Evolutionary conservation across 805 yeast species (phyloP).

Genomic region (Yamadazyma sp.): DNA sequence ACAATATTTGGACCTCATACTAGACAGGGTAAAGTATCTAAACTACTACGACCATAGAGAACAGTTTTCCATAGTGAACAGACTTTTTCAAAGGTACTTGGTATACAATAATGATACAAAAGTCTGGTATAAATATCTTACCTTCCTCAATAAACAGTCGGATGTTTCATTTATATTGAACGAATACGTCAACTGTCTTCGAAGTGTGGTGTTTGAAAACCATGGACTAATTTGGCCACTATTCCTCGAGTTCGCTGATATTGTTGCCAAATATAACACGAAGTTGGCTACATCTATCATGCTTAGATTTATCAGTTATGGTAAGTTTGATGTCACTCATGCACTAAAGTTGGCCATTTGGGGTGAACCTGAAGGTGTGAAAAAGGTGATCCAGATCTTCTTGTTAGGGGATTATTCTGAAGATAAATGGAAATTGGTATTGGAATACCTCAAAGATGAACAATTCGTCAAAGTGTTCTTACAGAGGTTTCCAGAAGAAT

Average conservation of each 20-base stretch:
- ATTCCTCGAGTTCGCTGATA: constrained; percentile 56
- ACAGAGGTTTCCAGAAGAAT: constrained; percentile 56
- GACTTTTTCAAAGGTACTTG: constrained; percentile 42
- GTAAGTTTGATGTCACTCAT: constrained; percentile 10
- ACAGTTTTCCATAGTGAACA: constrained; percentile 37
- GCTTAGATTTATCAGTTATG: constrained; percentile 11
- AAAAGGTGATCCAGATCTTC: not conserved
- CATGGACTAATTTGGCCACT: constrained; percentile 32
- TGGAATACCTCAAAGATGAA: constrained; percentile 20
- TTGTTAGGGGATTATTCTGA: not conserved
- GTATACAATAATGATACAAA: constrained; percentile 8
- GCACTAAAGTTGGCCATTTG: constrained; percentile 8
- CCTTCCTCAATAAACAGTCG: constrained; percentile 9
- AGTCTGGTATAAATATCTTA: constrained; percentile 11
- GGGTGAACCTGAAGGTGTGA: not conserved
- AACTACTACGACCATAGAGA: constrained; percentile 26
- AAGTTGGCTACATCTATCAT: constrained; percentile 5
- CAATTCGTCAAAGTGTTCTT: constrained; percentile 14
- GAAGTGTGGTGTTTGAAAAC: constrained; percentile 3
- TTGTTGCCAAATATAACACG: constrained; percentile 5
- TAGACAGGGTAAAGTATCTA: constrained; percentile 24
- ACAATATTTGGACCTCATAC: constrained; percentile 44
- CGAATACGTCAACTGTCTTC: constrained; percentile 11
- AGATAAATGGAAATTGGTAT: constrained; percentile 27
- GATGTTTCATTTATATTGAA: constrained; percentile 10